A percentile compares a stretch with the other conserved stretches of the same genome.
phyloP scores from a whole-genome alignment of 139 green algal genomes.

The Chlorella sp. region DNA sequence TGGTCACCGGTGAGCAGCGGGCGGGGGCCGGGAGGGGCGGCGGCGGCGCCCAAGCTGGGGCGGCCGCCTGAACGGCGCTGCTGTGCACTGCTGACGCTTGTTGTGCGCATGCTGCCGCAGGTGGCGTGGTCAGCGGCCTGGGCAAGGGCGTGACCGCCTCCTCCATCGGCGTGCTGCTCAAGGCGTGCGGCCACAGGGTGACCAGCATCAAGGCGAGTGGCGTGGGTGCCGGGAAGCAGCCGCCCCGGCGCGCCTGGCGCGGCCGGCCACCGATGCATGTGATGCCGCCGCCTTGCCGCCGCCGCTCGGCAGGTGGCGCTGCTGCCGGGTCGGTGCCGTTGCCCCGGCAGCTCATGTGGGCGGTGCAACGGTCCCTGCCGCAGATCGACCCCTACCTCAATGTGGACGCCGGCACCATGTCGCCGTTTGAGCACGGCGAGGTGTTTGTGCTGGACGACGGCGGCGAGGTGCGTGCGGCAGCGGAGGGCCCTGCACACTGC shows the following conservation, averaged over 20 bases:
- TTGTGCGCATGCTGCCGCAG: background rate
- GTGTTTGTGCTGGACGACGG: slow-evolving; percentile 99
- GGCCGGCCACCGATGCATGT: background rate
- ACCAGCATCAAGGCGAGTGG: slow-evolving; percentile 98
- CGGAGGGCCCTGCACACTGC: background rate
- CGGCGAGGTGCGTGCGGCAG: slow-evolving; percentile 77
- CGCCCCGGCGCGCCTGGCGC: background rate
- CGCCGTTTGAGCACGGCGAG: slow-evolving; percentile 99
- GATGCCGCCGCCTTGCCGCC: background rate
- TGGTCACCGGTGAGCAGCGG: slow-evolving; percentile 78
- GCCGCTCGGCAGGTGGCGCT: background rate
- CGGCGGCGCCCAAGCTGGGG: too few species aligned
- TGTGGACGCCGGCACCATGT: slow-evolving; percentile 99
- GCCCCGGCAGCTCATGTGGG: background rate
- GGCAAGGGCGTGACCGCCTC: slow-evolving; percentile 97
- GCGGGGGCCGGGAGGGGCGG: background rate
- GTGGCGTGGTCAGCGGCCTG: slow-evolving; percentile 96
- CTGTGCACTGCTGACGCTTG: background rate
- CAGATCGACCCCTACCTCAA: slow-evolving; percentile 97
- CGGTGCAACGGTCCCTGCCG: background rate
- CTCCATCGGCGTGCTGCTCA: slow-evolving; percentile 95
- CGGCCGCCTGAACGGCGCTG: too few species aligned
- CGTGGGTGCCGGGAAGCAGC: background rate
- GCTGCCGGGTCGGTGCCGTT: background rate
- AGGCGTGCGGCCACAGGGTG: slow-evolving; percentile 90